These are phyloP conservation scores for Verticillium albo-atrum DNA, from an alignment of 2,329 filamentous ascomycete species.

Conservation along the genomic window DNA sequence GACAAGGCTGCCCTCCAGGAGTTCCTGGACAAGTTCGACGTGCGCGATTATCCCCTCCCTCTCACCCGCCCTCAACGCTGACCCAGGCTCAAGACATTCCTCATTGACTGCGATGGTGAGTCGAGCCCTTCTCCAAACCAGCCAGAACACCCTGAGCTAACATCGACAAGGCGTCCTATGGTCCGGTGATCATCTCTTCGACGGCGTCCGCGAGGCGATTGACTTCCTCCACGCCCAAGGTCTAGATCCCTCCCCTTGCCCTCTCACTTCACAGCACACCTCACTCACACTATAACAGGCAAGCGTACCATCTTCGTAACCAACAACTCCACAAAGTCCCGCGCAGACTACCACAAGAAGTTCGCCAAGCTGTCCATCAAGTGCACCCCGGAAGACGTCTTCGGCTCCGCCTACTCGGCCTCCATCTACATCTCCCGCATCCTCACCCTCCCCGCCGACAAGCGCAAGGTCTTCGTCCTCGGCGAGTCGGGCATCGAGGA, in stretches of 20 bases:
- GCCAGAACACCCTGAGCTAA: background rate
- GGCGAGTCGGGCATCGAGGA: slow-evolving; percentile 89
- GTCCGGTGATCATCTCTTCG: slow-evolving; percentile 89
- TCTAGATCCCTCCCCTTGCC: slow-evolving; percentile 26
- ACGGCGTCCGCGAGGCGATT: slow-evolving; percentile 79
- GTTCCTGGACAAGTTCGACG: slow-evolving; percentile 90
- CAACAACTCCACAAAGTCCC: slow-evolving; percentile 97
- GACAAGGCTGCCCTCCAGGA: slow-evolving; percentile 71
- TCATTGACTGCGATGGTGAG: slow-evolving; percentile 97
- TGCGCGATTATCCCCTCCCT: slow-evolving; percentile 44
- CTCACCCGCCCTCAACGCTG: slow-evolving; percentile 6
- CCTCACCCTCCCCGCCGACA: slow-evolving; percentile 69
- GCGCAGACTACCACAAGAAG: slow-evolving; percentile 89
- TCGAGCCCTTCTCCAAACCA: slow-evolving; percentile 16
- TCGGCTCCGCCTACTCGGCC: slow-evolving; percentile 91
- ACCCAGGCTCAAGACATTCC: slow-evolving; percentile 61
- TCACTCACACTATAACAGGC: slow-evolving; percentile 42
- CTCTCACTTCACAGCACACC: background rate
- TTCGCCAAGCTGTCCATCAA: slow-evolving; percentile 78
- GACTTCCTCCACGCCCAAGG: slow-evolving; percentile 78
- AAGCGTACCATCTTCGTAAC: slow-evolving; percentile 95
- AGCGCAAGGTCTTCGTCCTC: slow-evolving; percentile 91
- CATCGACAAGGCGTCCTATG: slow-evolving; percentile 76
- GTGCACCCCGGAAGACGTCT: slow-evolving; percentile 81
- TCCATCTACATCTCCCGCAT: slow-evolving; percentile 96